Base-by-base conservation (phyloP, 2,329 filamentous ascomycete genomes). In the Dactylellina haptotyla region DNA sequence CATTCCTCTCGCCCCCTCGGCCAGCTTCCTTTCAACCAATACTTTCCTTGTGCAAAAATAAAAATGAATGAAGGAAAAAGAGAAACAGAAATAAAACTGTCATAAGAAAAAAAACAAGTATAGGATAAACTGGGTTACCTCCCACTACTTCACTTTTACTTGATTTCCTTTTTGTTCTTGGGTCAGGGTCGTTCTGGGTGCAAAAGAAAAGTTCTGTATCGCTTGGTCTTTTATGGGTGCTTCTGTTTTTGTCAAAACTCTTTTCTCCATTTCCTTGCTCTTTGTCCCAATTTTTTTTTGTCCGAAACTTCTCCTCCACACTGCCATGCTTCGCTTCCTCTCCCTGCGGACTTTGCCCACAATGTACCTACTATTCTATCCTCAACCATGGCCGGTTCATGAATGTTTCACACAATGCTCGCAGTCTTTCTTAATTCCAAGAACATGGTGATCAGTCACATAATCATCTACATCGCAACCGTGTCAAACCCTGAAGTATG, bases 171-270 rank as follows among this genome's bases (percentile, higher is more conserved):
- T 46, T 53, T 28, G 32, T 50, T 58, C 30, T 53, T 65, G 67
- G 67, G 59, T 72, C 56, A 59, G 67, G 66, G 67, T 72, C 59
- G 67, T 72, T 72, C 58, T 58, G 37, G 67, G 65, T 70, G 67
- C 67, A 72, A 58, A 64, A 58, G 51, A 72, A 72, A 72, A 72
- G 67, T 65, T 72, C n/a, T 72, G 59, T 72, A 72, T 72, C 59
- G 64, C 46, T 58, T 70, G 41, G 58, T 71, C 51, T 72, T 30
- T 72, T 51, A 58, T 34, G 67, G 67, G 45, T 65, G 43, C 51
- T 71, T 53, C 30, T 32, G 54, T 43, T 39, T 58, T 64, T 64
- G 28, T 67, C 45, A n/a, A 25, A 30, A 10, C 4, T 56, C 25
- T 37, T n/a, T 25, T 46, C 25, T 4, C 4, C 23, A 26, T 18